A percentile compares a stretch with the other conserved stretches of the same genome.
Conservation (phyloP, 2,329 filamentous ascomycete genomes). For the Cryphonectria naterciae region DNA sequence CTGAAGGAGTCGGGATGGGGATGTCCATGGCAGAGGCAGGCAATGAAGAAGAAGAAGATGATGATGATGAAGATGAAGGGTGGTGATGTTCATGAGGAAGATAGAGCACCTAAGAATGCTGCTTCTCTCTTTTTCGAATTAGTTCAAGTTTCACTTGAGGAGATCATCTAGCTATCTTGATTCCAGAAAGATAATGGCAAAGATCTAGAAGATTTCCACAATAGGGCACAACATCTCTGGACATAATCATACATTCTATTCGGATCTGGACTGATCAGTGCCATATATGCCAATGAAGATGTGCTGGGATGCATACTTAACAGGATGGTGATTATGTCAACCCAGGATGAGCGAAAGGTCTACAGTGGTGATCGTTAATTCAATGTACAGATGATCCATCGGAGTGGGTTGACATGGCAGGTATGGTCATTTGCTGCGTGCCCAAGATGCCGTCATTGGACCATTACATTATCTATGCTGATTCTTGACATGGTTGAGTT, state of each 20-base stretch:
- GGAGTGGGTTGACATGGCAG: neutral
- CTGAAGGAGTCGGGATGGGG: slow-evolving; percentile 4
- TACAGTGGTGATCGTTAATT: too few relatives aligned
- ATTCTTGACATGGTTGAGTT: too few relatives aligned
- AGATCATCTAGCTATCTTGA: neutral
- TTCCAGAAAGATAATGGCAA: too few relatives aligned
- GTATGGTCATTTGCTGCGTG: neutral
- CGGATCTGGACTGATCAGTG: neutral
- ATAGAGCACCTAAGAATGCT: neutral
- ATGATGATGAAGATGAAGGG: neutral
- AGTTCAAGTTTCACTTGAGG: neutral
- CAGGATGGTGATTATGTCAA: too few relatives aligned
- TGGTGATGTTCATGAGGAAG: neutral
- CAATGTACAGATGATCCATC: too few relatives aligned
- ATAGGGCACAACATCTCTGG: neutral
- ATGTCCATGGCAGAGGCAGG: slow-evolving; percentile 6
- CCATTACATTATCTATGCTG: neutral
- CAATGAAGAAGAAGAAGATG: slow-evolving; percentile 18
- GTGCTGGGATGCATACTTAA: too few relatives aligned
- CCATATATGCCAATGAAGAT: neutral
- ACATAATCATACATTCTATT: neutral
- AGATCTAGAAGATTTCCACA: neutral
- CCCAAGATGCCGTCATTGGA: neutral
- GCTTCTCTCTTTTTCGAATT: neutral
- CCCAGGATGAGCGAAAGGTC: too few relatives aligned